These are phyloP conservation scores for Sutorius eximius DNA, from an alignment of 1,284 basidiomycete genomes.

Conservation along the genomic window DNA sequence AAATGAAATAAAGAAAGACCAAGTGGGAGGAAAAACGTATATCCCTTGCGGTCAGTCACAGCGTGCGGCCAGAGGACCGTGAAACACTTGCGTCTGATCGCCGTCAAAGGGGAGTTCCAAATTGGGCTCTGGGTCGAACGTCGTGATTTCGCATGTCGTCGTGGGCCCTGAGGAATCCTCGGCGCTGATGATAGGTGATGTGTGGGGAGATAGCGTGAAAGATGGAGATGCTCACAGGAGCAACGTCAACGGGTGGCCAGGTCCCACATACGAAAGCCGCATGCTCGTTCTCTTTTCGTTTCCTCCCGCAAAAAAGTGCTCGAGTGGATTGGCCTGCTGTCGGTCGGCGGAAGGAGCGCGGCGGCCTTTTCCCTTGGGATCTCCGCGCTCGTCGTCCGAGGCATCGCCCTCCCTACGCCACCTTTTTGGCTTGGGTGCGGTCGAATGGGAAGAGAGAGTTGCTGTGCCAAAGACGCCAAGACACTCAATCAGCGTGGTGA, in stretches of 20 bases:
- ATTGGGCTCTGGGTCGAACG: slow-evolving; percentile 81
- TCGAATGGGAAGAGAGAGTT: slow-evolving; percentile 34
- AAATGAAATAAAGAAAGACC: not conserved
- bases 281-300: slow-evolving; percentile 75
- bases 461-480: slow-evolving; percentile 92
- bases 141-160: slow-evolving; percentile 85
- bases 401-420: slow-evolving; percentile 54
- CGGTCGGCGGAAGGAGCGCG: not conserved
- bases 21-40: not conserved
- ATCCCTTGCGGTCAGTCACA: slow-evolving; percentile 8
- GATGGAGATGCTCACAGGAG: slow-evolving; percentile 62
- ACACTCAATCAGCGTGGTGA: slow-evolving; percentile 83
- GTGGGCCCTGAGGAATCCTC: slow-evolving; percentile 84
- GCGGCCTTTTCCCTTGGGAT: slow-evolving; percentile 22
- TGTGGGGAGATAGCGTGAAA: not conserved
- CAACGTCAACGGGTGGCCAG: slow-evolving; percentile 77
- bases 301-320: slow-evolving; percentile 50
- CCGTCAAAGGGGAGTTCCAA: slow-evolving; percentile 80
- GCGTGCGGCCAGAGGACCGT: slow-evolving; percentile 1
- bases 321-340: slow-evolving; percentile 36
- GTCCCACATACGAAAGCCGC: slow-evolving; percentile 79
- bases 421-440: slow-evolving; percentile 38
- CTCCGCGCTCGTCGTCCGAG: slow-evolving; percentile 42
- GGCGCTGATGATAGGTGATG: slow-evolving; percentile 52
- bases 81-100: slow-evolving; percentile 55